These are phyloP conservation scores for Beauveria rudraprayagi DNA, from an alignment of 2,329 filamentous ascomycete species.

Conservation along the genomic window DNA sequence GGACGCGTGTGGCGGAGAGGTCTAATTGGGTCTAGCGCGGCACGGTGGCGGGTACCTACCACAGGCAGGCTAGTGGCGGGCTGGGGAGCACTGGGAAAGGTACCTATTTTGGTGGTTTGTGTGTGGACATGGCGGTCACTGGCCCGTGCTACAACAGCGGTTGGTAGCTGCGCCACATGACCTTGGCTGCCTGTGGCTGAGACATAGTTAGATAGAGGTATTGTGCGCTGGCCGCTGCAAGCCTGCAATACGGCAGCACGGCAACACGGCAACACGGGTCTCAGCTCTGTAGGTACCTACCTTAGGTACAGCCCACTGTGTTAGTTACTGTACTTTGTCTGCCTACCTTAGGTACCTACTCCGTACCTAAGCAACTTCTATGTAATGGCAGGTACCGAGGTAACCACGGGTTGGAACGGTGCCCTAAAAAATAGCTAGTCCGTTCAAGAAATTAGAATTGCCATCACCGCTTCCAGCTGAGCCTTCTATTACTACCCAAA, in stretches of 20 bases:
- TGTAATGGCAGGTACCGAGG: too few relatives aligned
- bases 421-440: too few relatives aligned
- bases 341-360: too few relatives aligned
- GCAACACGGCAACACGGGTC: too few relatives aligned
- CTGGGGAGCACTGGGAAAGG: not conserved
- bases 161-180: not conserved
- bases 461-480: too few relatives aligned
- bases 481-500: too few relatives aligned
- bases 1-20: slow-evolving; percentile 11
- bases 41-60: not conserved
- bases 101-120: not conserved
- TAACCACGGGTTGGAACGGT: too few relatives aligned
- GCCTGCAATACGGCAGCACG: not conserved
- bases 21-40: not conserved
- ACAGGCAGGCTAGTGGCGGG: not conserved
- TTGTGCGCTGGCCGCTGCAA: not conserved
- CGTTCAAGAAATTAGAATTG: too few relatives aligned
- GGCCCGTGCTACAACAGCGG: not conserved
- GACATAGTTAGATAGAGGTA: not conserved
- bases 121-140: not conserved
- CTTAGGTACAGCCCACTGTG: too few relatives aligned
- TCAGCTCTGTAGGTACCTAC: too few relatives aligned
- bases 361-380: too few relatives aligned
- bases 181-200: not conserved
- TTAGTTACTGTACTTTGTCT: too few relatives aligned